Percentiles rank a stretch among this genome's conserved stretches.
Conservation (phyloP, 768 basidiomycete species). For the Cystofilobasidium bisporidii region DNA sequence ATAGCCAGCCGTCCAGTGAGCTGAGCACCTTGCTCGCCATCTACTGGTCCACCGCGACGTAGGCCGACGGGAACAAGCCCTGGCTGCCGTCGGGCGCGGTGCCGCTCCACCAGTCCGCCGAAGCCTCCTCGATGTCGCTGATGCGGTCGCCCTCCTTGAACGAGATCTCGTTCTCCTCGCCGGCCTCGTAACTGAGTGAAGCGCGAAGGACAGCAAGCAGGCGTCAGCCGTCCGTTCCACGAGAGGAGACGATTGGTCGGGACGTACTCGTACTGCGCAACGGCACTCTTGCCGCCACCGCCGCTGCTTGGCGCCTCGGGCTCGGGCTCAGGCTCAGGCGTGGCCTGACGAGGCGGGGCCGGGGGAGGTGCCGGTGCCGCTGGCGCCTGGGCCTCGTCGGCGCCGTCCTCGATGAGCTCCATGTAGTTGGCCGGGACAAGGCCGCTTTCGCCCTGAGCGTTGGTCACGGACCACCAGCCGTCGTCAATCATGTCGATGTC, state of each 20-base stretch:
- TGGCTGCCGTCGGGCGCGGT: constrained; percentile 35
- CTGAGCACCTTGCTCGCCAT: too few relatives aligned
- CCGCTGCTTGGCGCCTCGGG: constrained; percentile 41
- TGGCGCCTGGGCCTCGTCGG: constrained; percentile 11
- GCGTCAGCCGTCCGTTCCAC: constrained; percentile 25
- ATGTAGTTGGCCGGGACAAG: constrained; percentile 78
- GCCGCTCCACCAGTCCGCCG: constrained; percentile 87
- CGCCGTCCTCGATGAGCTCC: constrained; percentile 52
- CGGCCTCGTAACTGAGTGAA: constrained; percentile 65
- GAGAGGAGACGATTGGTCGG: background rate
- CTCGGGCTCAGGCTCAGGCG: constrained; percentile 39
- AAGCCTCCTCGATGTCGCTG: constrained; percentile 61
- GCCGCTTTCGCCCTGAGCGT: constrained; percentile 60
- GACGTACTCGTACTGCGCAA: constrained; percentile 63
- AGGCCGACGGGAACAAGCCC: constrained; percentile 36
- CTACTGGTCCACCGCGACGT: constrained; percentile 18
- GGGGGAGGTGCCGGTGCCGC: constrained; percentile 45
- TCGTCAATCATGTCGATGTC: constrained; percentile 76
- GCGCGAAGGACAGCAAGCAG: background rate
- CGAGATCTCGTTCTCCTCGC: constrained; percentile 80
- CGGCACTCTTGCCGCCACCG: constrained; percentile 51
- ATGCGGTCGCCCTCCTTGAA: constrained; percentile 77
- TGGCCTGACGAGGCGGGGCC: constrained; percentile 44
- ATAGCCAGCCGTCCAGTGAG: too few relatives aligned
- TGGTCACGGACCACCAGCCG: constrained; percentile 82